phyloP scores from a whole-genome alignment of 371 early-diverging fungal genomes.

The Nematocida displodere region DNA sequence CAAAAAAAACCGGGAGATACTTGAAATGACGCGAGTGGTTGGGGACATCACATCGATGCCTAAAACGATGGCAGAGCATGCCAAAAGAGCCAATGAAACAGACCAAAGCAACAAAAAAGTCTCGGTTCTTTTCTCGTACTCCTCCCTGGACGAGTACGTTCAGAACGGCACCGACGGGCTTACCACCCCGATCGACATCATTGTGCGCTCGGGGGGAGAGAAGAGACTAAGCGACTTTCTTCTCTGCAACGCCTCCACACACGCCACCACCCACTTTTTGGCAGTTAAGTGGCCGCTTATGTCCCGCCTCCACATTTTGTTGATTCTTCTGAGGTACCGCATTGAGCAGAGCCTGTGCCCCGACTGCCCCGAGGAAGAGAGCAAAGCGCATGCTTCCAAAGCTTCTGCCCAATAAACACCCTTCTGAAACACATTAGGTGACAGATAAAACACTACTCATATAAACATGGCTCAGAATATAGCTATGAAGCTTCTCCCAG shows the following conservation, averaged over 20 bases:
- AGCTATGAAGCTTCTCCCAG: too few relatives aligned
- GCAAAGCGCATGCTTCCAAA: background rate
- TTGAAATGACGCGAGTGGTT: background rate
- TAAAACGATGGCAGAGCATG: background rate
- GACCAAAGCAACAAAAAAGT: background rate
- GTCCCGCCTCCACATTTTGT: constrained; percentile 47
- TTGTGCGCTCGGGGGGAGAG: constrained; percentile 91
- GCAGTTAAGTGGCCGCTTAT: constrained; percentile 63
- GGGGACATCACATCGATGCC: constrained; percentile 22
- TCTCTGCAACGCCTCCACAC: constrained; percentile 74
- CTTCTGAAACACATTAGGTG: background rate
- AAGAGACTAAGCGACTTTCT: constrained; percentile 88
- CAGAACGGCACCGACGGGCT: constrained; percentile 58
- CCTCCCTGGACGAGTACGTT: constrained; percentile 75
- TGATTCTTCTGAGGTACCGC: constrained; percentile 52
- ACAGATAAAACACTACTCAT: too few relatives aligned
- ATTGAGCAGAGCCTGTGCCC: constrained; percentile 33
- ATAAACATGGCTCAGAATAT: too few relatives aligned
- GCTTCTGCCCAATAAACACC: background rate
- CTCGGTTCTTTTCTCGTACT: constrained; percentile 82
- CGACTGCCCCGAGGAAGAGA: background rate
- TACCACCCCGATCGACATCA: constrained; percentile 69
- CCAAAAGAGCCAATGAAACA: background rate
- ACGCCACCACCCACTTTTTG: constrained; percentile 53
- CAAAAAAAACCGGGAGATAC: background rate